Evolutionary conservation across 495 filamentous ascomycete genomes (phyloP), one percentile per base, ranked within the genome.

Genomic region (Aspergillus cristatus): DNA sequence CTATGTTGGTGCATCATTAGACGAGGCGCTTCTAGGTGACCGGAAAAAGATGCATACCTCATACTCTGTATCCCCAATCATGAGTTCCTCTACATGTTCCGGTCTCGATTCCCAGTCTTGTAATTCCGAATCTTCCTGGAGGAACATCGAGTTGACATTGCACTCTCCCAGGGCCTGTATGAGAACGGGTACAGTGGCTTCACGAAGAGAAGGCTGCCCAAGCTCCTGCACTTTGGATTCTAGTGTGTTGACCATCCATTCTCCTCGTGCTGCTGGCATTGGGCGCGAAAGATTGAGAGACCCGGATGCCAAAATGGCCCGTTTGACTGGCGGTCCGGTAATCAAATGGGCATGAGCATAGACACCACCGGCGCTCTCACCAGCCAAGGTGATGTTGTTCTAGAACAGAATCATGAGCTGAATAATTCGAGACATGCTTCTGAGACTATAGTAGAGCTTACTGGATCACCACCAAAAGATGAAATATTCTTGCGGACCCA

Each of bases 381-480:
- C 62, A 10, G 55, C 45, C 1, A 65, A 40, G 0, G 62, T 63
- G 30, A 65, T 59, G 30, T 63, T 61, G 14, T 50, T 16, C 61
- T 65, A 32, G 5, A 14, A 3, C 18, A 0, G 2, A 6, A 30
- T 30, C 42, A 17, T 10, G 7, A 16, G 8, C 18, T 11, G 10
- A 22, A 22, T 13, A 26, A 6, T 6, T 26, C 10, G 12, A 30
- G 28, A 11, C 28, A 30, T 5, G 12, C 13, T 30, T n/a, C 20
- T 24, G 4, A 24, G 4, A 4, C 8, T 24, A 13, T 6, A 26
- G 12, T n/a, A 48, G 4, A 24, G 20, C 58, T 33, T 18, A 65
- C 62, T 1, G 71, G 68, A 48, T 85, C 75, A 22, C 81, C 82
- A 32, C 81, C 82, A 38, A 86, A 86, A 1, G 61, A 47, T 3